phyloP scores from a whole-genome alignment of 2,329 filamentous ascomycete genomes.

The Cyanodermella asteris region DNA sequence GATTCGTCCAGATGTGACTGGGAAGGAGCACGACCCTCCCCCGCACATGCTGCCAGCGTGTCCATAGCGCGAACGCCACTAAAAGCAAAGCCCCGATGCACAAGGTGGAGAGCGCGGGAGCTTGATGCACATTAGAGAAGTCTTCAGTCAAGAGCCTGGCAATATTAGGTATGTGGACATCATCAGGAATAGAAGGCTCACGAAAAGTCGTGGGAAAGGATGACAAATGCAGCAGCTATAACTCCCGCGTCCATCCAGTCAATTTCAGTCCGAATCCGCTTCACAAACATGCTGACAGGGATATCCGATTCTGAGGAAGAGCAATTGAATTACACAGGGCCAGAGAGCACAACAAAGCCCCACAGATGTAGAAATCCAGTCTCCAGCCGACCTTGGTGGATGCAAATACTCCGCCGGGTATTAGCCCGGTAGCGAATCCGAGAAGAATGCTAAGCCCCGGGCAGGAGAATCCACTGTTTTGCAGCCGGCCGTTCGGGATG shows the following conservation, averaged over 20 bases:
- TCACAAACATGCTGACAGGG: no score
- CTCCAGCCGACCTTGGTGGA: background rate
- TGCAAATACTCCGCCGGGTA: background rate
- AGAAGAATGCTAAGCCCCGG: background rate
- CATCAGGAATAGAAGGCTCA: no score
- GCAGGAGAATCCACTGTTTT: background rate
- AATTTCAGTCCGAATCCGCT: no score
- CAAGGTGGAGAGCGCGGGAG: conserved; percentile 8
- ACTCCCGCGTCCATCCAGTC: background rate
- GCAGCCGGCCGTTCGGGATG: background rate
- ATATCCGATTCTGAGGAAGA: no score
- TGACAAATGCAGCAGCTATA: no score
- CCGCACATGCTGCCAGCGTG: conserved; percentile 23
- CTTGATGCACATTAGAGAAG: conserved; percentile 17
- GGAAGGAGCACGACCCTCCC: conserved; percentile 34
- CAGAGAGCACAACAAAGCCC: no score
- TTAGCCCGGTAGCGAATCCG: background rate
- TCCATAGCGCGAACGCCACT: conserved; percentile 31
- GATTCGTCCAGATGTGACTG: conserved; percentile 36
- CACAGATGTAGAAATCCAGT: background rate
- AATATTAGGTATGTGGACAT: no score
- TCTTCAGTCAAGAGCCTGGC: conserved; percentile 9
- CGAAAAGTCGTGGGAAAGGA: no score
- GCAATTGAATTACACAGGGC: no score
- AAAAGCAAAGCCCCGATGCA: conserved; percentile 22